phyloP scores from a whole-genome alignment of 352 stramenopile species.

The Stramenopiles sp. region DNA sequence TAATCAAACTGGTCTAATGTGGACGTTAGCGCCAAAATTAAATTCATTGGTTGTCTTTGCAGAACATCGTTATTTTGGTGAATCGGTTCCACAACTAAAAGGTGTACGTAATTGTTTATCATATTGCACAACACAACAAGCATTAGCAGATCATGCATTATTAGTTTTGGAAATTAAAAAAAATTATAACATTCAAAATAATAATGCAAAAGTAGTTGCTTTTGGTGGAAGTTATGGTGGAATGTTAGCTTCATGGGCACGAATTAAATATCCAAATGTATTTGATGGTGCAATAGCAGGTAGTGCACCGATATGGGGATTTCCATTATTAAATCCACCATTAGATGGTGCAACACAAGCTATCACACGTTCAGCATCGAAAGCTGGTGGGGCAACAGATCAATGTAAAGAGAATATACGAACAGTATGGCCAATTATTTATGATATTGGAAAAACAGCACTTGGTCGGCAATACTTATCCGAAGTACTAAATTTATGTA shows the following conservation, averaged over 20 bases:
- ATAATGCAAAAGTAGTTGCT: slow-evolving; percentile 67
- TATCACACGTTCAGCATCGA: slow-evolving; percentile 43
- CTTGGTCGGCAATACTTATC: no score
- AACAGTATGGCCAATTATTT: slow-evolving; percentile 46
- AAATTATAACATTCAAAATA: slow-evolving; percentile 37
- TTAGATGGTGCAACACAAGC: slow-evolving; percentile 33
- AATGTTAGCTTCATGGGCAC: slow-evolving; percentile 77
- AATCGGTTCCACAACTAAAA: slow-evolving; percentile 46
- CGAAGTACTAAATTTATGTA: no score
- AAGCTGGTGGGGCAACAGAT: slow-evolving; percentile 34
- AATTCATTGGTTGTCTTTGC: slow-evolving; percentile 72
- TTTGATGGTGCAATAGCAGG: slow-evolving; percentile 71
- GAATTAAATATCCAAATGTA: slow-evolving; percentile 79
- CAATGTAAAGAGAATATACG: slow-evolving; percentile 59
- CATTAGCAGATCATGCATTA: slow-evolving; percentile 67
- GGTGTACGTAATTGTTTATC: slow-evolving; percentile 43
- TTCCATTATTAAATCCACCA: neutral
- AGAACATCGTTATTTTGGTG: slow-evolving; percentile 85
- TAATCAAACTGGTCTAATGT: slow-evolving; percentile 80
- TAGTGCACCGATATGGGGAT: slow-evolving; percentile 68
- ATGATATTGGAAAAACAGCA: slow-evolving; percentile 37
- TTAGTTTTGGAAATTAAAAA: slow-evolving; percentile 59
- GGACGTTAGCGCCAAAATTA: slow-evolving; percentile 52
- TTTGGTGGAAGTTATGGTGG: slow-evolving; percentile 86
- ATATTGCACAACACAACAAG: slow-evolving; percentile 67